Evolutionary conservation across 2,329 filamentous ascomycete species (phyloP), one percentile per base, ranked within the genome.

Genomic region (Ophiocordyceps polyrhachis-furcata): DNA sequence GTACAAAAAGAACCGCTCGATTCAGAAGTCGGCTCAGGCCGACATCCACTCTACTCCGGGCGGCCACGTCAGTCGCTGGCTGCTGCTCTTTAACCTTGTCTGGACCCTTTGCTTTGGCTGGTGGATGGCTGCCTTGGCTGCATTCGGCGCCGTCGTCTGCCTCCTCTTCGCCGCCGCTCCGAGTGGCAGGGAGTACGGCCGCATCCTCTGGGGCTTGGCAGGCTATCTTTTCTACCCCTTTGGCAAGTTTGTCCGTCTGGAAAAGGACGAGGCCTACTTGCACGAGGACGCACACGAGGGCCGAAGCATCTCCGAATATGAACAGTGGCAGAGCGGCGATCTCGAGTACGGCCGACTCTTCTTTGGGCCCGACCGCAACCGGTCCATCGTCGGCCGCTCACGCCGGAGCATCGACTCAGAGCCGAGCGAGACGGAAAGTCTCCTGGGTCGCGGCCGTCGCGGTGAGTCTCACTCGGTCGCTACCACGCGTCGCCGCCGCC

Each of bases 321-420:
- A 98, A 61, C 87, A 94, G 63, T 98, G 91, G 91, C 91, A 98
- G 65, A 95, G 79, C 57, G 91, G 91, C 43, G 91, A 98, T 56
- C 74, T 98, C 31, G 91, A 98, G 62, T 87, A 96, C 59, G 91
- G 91, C 3, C 76, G 89, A 31, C 73, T 98, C 2, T 96, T 98
- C 67, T 98, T 98, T 59, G 93, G 91, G 0, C 91, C 91, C 3
- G 76, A 77, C 45, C 67, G 75, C 48, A 79, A 73, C 52, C 76
- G 83, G 44, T 93, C 87, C 7, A 78, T 96, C 44, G 70, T 95
- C 40, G 91, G 89, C 20, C 80, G 86, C 41, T 83, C 87, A 48
- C 76, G 91, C 56, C 79, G 85, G 55, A 95, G 89, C 61, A 73
- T 94, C 49, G 89, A 95, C 56, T 94, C 89, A 17, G 73, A 71